Conservation (phyloP, 495 filamentous ascomycete genomes). For the Cetradonia linearis region DNA sequence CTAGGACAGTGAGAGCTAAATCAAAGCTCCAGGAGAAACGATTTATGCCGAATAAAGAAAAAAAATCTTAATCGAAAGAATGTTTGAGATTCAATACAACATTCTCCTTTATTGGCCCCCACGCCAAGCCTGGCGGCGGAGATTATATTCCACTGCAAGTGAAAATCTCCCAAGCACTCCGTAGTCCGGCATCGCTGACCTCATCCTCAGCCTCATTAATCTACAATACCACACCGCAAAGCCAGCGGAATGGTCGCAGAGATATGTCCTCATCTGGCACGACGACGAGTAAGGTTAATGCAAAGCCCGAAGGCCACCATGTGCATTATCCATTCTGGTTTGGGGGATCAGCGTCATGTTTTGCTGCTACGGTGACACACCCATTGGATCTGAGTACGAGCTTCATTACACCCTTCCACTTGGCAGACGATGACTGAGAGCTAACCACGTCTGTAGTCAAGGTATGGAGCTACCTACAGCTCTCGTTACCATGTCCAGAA, state of each 20-base stretch:
- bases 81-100: too few species aligned
- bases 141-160: too few species aligned
- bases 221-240: neutral
- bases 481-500: neutral
- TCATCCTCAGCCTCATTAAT: neutral
- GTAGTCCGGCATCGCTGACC: conserved; percentile 1
- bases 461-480: conserved; percentile 6
- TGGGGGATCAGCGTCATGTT: conserved; percentile 36
- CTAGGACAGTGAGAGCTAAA: too few species aligned
- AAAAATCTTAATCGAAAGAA: too few species aligned
- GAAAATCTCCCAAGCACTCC: neutral
- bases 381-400: conserved; percentile 34
- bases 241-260: conserved; percentile 20
- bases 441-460: conserved; percentile 22
- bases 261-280: conserved; percentile 21
- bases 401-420: neutral
- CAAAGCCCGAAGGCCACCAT: conserved; percentile 9
- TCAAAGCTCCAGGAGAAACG: too few species aligned
- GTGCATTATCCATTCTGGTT: conserved; percentile 37
- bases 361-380: conserved; percentile 36
- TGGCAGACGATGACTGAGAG: neutral
- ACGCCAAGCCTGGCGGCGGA: too few species aligned
- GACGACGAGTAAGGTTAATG: conserved; percentile 5
- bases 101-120: too few species aligned
- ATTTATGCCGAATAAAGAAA: too few species aligned